Conservation (phyloP, 192 early-diverging fungal genomes). For the Coemansia sp. region DNA sequence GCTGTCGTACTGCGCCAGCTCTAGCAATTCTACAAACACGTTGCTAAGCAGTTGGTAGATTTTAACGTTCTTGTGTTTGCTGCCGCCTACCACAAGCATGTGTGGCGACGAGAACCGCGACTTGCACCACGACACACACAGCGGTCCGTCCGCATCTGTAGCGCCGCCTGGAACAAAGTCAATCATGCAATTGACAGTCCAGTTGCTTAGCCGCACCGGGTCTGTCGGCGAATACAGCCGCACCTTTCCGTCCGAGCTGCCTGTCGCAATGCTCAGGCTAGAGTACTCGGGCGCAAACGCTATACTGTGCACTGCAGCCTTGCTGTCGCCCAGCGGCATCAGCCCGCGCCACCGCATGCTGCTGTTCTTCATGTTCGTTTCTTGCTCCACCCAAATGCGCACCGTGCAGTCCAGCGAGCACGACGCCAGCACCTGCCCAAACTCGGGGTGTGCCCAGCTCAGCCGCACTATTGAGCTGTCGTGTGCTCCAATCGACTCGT, state of each 20-base stretch:
- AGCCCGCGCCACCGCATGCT: constrained; percentile 68
- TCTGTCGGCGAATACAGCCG: constrained; percentile 88
- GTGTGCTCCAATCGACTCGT: constrained; percentile 72
- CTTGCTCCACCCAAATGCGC: constrained; percentile 86
- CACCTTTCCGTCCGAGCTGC: constrained; percentile 78
- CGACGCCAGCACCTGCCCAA: constrained; percentile 84
- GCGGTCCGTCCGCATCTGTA: constrained; percentile 77
- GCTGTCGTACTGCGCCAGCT: constrained; percentile 56
- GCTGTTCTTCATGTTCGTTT: constrained; percentile 63
- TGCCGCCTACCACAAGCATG: constrained; percentile 81
- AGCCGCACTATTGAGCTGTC: constrained; percentile 82
- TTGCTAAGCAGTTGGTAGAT: constrained; percentile 44
- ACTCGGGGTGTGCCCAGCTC: constrained; percentile 98
- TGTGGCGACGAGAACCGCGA: constrained; percentile 71
- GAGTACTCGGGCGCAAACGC: constrained; percentile 85
- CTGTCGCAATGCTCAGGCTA: constrained; percentile 76
- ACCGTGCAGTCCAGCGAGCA: constrained; percentile 92
- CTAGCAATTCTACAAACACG: constrained; percentile 49
- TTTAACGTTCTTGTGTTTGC: constrained; percentile 74
- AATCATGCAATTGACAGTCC: constrained; percentile 72
- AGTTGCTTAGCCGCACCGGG: constrained; percentile 70
- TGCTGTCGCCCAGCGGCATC: constrained; percentile 65
- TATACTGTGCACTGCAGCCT: constrained; percentile 79
- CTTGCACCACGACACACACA: constrained; percentile 87
- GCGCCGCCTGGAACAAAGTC: constrained; percentile 55